Percentiles rank a stretch among this genome's conserved stretches.
phyloP scores from a whole-genome alignment of 2,329 filamentous ascomycete genomes.

The Botrytis sinoallii region DNA sequence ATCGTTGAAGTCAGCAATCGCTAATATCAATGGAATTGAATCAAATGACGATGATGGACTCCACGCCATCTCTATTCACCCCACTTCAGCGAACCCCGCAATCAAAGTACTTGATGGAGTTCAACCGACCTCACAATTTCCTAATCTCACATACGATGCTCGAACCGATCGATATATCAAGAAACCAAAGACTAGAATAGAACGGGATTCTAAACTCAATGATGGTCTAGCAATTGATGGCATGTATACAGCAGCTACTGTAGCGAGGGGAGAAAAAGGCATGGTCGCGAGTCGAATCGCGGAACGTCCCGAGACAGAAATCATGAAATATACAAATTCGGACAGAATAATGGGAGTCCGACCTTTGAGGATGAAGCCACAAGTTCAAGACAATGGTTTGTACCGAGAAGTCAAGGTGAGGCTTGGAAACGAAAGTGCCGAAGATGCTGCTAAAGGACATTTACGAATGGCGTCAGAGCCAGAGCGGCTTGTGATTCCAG shows the following conservation, averaged over 20 bases:
- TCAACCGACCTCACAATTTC: neutral
- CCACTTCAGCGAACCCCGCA: neutral
- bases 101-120: neutral
- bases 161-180: neutral
- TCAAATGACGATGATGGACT: neutral
- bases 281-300: neutral
- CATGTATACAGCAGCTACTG: neutral
- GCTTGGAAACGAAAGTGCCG: neutral
- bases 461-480: conserved; percentile 1
- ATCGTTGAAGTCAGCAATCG: neutral
- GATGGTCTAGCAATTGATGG: neutral
- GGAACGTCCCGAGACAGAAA: neutral
- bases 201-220: neutral
- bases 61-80: neutral
- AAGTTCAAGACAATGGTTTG: neutral
- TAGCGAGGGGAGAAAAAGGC: neutral
- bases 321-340: neutral
- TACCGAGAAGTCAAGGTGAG: neutral
- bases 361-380: conserved; percentile 8
- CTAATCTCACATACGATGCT: neutral
- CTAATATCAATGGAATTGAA: neutral
- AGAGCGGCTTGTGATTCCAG: neutral
- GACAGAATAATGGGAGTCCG: neutral
- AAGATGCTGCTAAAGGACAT: neutral
- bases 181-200: neutral